A percentile compares a stretch with the other conserved stretches of the same genome.
phyloP scores from a whole-genome alignment of 306 rosid species.

The Cicer pinnatifidum region DNA sequence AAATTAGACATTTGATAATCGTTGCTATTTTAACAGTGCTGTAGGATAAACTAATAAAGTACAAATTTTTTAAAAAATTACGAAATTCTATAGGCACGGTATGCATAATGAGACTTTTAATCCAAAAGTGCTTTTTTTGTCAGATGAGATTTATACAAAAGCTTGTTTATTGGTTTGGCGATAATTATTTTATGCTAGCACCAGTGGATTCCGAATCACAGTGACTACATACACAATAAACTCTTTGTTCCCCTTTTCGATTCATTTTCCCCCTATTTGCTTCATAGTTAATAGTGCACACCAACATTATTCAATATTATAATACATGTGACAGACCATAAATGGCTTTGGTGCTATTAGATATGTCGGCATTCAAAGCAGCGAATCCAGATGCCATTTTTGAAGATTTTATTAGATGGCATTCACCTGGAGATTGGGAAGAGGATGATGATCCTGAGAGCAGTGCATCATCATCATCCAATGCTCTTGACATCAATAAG shows the following conservation, averaged over 20 bases:
- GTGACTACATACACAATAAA: slow-evolving; percentile 2
- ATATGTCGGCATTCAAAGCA: slow-evolving; percentile 97
- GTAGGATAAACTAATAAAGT: slow-evolving; percentile 21
- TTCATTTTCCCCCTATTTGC: not conserved
- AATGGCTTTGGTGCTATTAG: slow-evolving; percentile 56
- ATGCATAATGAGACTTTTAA: slow-evolving; percentile 23
- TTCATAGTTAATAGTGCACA: slow-evolving; percentile 33
- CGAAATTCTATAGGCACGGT: slow-evolving; percentile 8
- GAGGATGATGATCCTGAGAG: slow-evolving; percentile 50
- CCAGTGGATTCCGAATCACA: slow-evolving; percentile 19
- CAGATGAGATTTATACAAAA: slow-evolving; percentile 2
- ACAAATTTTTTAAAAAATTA: slow-evolving; percentile 29
- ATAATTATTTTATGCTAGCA: slow-evolving; percentile 21
- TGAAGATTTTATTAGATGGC: slow-evolving; percentile 99
- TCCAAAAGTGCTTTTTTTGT: not conserved
- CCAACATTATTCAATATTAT: slow-evolving; percentile 36
- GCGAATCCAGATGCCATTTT: slow-evolving; percentile 93
- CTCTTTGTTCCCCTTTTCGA: not conserved
- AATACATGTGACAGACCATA: slow-evolving; percentile 42
- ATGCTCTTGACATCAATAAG: slow-evolving; percentile 43
- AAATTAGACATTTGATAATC: slow-evolving; percentile 19
- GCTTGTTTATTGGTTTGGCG: not conserved
- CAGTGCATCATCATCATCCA: slow-evolving; percentile 55
- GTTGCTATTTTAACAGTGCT: slow-evolving; percentile 34
- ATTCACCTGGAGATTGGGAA: slow-evolving; percentile 99